phyloP scores from a whole-genome alignment of 1,139 yeast species.

The Taphrina confusa region DNA sequence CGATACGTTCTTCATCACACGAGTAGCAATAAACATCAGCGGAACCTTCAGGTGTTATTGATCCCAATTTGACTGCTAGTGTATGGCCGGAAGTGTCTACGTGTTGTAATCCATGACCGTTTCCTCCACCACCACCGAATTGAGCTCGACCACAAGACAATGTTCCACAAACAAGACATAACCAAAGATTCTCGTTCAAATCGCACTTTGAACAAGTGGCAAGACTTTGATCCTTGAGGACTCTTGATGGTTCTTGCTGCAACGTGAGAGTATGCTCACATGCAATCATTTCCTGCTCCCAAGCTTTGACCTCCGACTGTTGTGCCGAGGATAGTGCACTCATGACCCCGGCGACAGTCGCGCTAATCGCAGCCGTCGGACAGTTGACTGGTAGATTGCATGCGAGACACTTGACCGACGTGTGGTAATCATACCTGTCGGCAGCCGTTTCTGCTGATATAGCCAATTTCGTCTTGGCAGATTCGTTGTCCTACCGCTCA shows the following conservation, averaged over 20 bases:
- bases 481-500: neutral
- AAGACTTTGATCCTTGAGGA: constrained; percentile 44
- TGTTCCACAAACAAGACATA: constrained; percentile 84
- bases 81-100: constrained; percentile 61
- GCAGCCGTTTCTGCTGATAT: constrained; percentile 68
- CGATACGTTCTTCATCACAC: constrained; percentile 85
- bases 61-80: constrained; percentile 86
- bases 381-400: constrained; percentile 40
- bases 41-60: constrained; percentile 65
- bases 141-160: constrained; percentile 93
- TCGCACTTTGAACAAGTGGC: constrained; percentile 67
- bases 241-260: constrained; percentile 46
- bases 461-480: constrained; percentile 57
- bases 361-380: constrained; percentile 38
- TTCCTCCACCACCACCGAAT: constrained; percentile 82
- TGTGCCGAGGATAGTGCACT: constrained; percentile 65
- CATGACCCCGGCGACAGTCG: constrained; percentile 55
- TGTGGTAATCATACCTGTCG: constrained; percentile 60
- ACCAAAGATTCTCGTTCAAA: constrained; percentile 78
- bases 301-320: constrained; percentile 75
- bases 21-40: constrained; percentile 84
- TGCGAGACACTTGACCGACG: constrained; percentile 52
- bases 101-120: constrained; percentile 84
- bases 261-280: constrained; percentile 72
- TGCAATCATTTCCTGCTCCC: constrained; percentile 85